Base-by-base conservation (phyloP, 208 protist species). In the Wallacemonas sp. region DNA sequence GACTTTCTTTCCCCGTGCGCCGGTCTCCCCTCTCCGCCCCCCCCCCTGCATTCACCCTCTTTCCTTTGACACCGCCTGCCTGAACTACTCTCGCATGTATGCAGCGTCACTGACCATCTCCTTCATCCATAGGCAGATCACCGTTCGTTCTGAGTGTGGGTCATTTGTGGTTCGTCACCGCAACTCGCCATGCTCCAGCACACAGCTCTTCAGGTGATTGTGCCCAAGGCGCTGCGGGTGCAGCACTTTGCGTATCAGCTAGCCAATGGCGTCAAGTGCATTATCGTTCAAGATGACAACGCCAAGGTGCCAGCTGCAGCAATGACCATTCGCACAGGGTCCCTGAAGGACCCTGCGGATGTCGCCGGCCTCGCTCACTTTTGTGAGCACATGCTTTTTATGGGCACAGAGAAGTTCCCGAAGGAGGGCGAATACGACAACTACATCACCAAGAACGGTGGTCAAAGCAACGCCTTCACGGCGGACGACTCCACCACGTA, bases 371-470 rank as follows among this genome's bases (percentile, higher is more conserved):
- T 98, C 32, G 92, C 91, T 0, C 94, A 98, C 76, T 93, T 98
- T 63, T 93, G 81, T 52, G 94, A 98, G 74, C 94, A 98, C 71
- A 98, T 98, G 94, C 79, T 97, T 4, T 98, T 98, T 66, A 91
- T 97, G 74, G 94, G 95, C 4, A 97, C 91, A 2, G 81, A 78
- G 50, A 96, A 95, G 68, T 98, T 92, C 78, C 95, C 94, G 17
- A 46, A 79, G 24, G 96, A 98, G 73, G 83, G 91, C 59, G 78
- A 85, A 58, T 98, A 95, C 68, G 68, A 79, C 65, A 66, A 44
- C 10, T 94, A 79, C 52, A 78, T 97, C 6, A 72, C 61, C 12
- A 83, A 92, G 27, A 71, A 93, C 63, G 73, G 76, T 32, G 95
- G 95, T 13, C 58, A 52, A 33, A 71, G 59, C 61, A 98, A 98